Conservation (phyloP, 2,329 filamentous ascomycete genomes). For the Neofusicoccum umdonicola region DNA sequence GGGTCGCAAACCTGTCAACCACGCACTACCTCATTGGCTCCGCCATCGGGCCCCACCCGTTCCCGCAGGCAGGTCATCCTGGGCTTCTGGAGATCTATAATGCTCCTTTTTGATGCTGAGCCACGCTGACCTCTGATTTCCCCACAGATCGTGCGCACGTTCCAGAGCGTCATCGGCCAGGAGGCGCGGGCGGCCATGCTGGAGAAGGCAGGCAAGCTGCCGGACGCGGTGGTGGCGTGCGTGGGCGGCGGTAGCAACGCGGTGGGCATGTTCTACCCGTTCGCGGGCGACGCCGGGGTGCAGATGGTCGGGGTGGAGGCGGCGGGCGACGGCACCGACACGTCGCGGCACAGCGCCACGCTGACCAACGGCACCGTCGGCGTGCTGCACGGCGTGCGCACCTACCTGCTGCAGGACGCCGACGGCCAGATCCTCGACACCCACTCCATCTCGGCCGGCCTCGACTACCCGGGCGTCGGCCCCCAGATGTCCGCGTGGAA, state of each 20-base stretch:
- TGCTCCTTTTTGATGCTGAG: neutral
- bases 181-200: too few species aligned
- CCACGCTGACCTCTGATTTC: neutral
- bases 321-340: constrained; percentile 88
- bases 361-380: constrained; percentile 86
- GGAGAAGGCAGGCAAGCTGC: constrained; percentile 69
- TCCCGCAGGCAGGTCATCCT: constrained; percentile 54
- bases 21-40: constrained; percentile 99
- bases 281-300: constrained; percentile 78
- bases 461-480: constrained; percentile 96
- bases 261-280: constrained; percentile 97
- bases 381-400: constrained; percentile 91
- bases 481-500: constrained; percentile 93
- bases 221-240: constrained; percentile 93
- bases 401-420: constrained; percentile 89
- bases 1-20: constrained; percentile 93
- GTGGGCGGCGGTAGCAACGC: constrained; percentile 95
- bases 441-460: constrained; percentile 91
- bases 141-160: constrained; percentile 83
- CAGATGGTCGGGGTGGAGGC: constrained; percentile 93
- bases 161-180: constrained; percentile 93
- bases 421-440: constrained; percentile 93
- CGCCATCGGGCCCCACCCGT: constrained; percentile 94
- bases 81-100: neutral
- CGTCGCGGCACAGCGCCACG: constrained; percentile 80